Base-by-base conservation (phyloP, 2,329 filamentous ascomycete species). In the Endoconidiophora polonica region DNA sequence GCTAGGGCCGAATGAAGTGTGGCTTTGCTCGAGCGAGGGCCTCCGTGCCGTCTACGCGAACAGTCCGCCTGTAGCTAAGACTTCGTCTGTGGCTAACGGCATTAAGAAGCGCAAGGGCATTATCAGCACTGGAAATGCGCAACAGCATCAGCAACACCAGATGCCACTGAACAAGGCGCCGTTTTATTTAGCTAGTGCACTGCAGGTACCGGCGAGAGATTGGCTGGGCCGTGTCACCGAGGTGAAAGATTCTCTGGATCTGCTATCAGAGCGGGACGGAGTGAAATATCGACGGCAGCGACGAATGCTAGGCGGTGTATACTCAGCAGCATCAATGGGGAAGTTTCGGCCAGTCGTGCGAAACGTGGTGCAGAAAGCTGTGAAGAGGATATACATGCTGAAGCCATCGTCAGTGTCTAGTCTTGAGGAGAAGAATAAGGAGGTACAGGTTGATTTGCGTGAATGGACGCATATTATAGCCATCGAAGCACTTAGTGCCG, bases 391-490 rank as follows among this genome's bases (percentile, higher is more conserved):
- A 0, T 59, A 57, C 3, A 50, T 52, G 0, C 56, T 72, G 1
- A 20, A 33, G 43, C 63, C 0, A 68, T 68, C 0, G 16, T 10
- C 39, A 22, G 10, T n/a, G 5, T 2, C 39, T 10, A 6, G 7
- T 9, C 12, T 33, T 33, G 44, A 29, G n/a, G 7, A 23, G 16
- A 16, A 33, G 20, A 10, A 20, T 6, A 46, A 46, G 16, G 16
- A 48, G 39, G 56, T 58, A 1, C 22, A 38, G 10, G 29, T 16
- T 22, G 69, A 74, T 50, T 56, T 75, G 16, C 70, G 69, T 46
- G 67, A 72, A 49, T 75, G 72, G 72, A 74, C 74, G 71, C 72
- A 75, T 58, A 73, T 75, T 50, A 61, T 73, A 16, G 66, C 65
- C 1, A 69, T 75, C 26, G 72, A 75, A 54, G 72, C 67, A 20